Conservation (phyloP, 352 stramenopile species). For the Elongisporangium anandrum region DNA sequence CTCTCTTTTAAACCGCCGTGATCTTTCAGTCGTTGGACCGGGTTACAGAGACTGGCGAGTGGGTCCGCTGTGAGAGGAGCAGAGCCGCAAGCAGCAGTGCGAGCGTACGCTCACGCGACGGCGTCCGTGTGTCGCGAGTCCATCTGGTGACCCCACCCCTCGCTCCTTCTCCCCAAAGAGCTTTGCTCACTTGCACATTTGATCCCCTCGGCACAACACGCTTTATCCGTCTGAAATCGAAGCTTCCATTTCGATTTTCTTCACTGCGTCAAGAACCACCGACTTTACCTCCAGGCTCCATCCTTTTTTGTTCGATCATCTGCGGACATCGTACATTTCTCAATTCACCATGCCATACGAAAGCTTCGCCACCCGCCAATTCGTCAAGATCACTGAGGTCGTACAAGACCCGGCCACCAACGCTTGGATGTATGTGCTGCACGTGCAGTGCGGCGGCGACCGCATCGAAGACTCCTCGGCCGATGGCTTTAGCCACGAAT, state of each 20-base stretch:
- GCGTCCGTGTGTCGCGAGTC: background rate
- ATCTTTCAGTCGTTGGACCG: background rate
- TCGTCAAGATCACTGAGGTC: conserved; percentile 65
- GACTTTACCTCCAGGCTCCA: background rate
- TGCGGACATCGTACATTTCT: background rate
- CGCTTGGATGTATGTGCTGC: conserved; percentile 67
- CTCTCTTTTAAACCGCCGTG: background rate
- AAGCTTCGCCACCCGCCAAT: conserved; percentile 65
- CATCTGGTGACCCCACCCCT: background rate
- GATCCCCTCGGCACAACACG: background rate
- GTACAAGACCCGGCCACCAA: conserved; percentile 56
- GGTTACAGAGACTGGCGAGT: background rate
- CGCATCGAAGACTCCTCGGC: conserved; percentile 11
- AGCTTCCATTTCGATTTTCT: background rate
- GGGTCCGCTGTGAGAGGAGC: background rate
- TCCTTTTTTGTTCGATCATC: background rate
- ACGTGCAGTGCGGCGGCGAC: conserved; percentile 45
- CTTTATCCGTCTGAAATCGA: background rate
- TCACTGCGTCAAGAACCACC: background rate
- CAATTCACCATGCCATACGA: conserved; percentile 58
- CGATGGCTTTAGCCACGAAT: conserved; percentile 53
- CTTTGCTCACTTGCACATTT: background rate
- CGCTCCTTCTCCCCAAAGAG: background rate
- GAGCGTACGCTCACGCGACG: background rate
- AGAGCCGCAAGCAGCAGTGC: background rate